Conservation (phyloP, 139 green algal genomes). For the Spirogloea muscicola region DNA sequence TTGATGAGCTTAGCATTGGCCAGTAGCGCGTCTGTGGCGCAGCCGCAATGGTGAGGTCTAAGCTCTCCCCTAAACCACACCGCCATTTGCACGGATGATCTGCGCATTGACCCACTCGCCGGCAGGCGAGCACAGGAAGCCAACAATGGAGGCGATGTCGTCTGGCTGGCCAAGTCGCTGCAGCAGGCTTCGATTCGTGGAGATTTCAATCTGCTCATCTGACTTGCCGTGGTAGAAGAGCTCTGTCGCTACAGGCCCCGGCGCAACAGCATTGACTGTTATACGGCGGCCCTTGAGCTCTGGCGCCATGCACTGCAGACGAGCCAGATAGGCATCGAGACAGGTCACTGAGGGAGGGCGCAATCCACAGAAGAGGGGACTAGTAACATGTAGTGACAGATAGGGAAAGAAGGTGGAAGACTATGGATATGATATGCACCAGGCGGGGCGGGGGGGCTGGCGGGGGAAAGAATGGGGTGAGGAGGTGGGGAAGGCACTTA, state of each 20-base stretch:
- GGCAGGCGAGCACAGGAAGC: constrained; percentile 8
- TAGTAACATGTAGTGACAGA: no score
- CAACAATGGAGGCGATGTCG: constrained; percentile 8
- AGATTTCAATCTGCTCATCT: constrained; percentile 6
- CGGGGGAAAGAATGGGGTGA: no score
- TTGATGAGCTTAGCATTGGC: no score
- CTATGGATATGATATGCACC: no score
- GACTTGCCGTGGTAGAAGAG: constrained; percentile 18
- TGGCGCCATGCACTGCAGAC: constrained; percentile 14
- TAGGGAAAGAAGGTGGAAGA: no score
- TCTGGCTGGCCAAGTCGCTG: constrained; percentile 2
- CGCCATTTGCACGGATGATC: constrained; percentile 10
- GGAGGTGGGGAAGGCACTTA: no score
- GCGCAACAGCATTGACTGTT: constrained; percentile 18
- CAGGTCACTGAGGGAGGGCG: no score
- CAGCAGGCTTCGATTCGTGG: neutral
- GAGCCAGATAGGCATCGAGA: no score
- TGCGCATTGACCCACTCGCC: constrained; percentile 25
- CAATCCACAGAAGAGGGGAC: no score
- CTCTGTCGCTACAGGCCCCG: constrained; percentile 6
- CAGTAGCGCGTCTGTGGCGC: no score
- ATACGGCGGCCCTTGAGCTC: constrained; percentile 8
- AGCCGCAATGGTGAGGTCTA: no score
- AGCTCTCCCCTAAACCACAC: neutral
- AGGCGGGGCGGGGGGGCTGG: no score